Evolutionary conservation across 495 filamentous ascomycete genomes (phyloP).

Genomic region (Astrocystis sublimbata): DNA sequence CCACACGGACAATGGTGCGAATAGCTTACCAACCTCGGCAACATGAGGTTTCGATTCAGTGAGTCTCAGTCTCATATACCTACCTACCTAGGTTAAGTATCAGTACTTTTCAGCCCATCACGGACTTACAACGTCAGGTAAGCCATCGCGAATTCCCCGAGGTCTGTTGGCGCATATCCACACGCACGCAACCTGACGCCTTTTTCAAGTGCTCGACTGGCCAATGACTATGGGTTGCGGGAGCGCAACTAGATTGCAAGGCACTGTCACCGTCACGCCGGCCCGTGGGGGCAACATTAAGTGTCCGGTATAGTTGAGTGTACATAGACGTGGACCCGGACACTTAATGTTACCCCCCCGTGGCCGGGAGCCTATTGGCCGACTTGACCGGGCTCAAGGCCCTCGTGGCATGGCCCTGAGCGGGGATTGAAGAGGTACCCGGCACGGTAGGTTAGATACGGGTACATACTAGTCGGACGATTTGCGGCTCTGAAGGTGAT

Average conservation of each 20-base stretch:
- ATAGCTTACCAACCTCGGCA: background rate
- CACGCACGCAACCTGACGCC: conserved; percentile 7
- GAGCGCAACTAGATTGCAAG: background rate
- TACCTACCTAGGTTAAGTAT: too few relatives aligned
- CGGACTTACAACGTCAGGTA: too few relatives aligned
- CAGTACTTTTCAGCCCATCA: too few relatives aligned
- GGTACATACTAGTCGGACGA: background rate
- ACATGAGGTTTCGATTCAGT: too few relatives aligned
- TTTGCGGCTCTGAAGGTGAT: background rate
- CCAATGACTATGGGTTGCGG: conserved; percentile 8
- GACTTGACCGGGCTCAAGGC: background rate
- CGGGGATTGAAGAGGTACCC: conserved; percentile 14
- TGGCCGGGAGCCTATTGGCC: conserved; percentile 12
- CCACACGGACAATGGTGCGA: background rate
- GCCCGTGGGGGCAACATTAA: too few relatives aligned
- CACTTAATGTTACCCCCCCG: too few relatives aligned
- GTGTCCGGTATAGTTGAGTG: too few relatives aligned
- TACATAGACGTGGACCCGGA: too few relatives aligned
- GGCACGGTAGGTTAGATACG: conserved; percentile 11
- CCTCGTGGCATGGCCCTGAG: conserved; percentile 16
- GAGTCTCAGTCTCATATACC: too few relatives aligned
- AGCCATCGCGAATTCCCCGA: background rate
- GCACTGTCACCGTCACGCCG: conserved; percentile 2
- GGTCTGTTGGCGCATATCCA: background rate
- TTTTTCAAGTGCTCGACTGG: background rate